Percentiles rank a stretch among this genome's conserved stretches.
These are phyloP conservation scores for Taphrina wiesneri DNA, from an alignment of 1,139 yeast genomes.

Conservation along the genomic window DNA sequence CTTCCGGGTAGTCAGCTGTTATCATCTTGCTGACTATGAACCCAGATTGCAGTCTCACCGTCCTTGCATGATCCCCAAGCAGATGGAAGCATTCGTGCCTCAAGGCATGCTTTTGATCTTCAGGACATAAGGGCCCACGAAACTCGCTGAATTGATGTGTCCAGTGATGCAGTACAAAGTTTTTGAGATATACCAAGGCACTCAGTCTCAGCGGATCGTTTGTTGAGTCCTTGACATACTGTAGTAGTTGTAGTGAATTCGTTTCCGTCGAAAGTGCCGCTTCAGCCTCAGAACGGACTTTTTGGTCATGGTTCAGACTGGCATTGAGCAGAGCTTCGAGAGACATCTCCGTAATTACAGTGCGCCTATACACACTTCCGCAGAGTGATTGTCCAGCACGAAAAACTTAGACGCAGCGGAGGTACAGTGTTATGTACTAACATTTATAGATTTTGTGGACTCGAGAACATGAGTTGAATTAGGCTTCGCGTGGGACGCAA, in stretches of 20 bases:
- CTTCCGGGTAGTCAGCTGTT: conserved; percentile 37
- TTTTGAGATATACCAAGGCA: conserved; percentile 35
- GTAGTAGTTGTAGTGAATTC: not conserved
- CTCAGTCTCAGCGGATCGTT: conserved; percentile 15
- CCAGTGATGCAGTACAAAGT: conserved; percentile 35
- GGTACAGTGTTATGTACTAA: no score
- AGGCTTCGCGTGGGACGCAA: not conserved
- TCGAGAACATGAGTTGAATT: not conserved
- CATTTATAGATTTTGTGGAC: not conserved
- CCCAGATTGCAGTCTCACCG: conserved; percentile 32
- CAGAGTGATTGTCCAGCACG: not conserved
- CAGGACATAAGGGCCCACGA: conserved; percentile 29
- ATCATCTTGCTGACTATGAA: conserved; percentile 36
- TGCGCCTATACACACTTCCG: no score
- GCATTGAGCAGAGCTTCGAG: conserved; percentile 18
- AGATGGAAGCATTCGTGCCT: conserved; percentile 25
- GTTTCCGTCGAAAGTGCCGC: not conserved
- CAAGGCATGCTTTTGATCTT: conserved; percentile 25
- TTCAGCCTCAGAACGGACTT: not conserved
- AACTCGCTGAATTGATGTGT: conserved; percentile 34
- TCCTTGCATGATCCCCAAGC: conserved; percentile 20
- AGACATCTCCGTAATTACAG: not conserved
- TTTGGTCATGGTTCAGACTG: conserved; percentile 3
- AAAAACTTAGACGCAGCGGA: not conserved
- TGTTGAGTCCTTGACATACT: not conserved